These are phyloP conservation scores for Lentinula boryana DNA, from an alignment of 768 basidiomycete genomes.

Conservation along the genomic window DNA sequence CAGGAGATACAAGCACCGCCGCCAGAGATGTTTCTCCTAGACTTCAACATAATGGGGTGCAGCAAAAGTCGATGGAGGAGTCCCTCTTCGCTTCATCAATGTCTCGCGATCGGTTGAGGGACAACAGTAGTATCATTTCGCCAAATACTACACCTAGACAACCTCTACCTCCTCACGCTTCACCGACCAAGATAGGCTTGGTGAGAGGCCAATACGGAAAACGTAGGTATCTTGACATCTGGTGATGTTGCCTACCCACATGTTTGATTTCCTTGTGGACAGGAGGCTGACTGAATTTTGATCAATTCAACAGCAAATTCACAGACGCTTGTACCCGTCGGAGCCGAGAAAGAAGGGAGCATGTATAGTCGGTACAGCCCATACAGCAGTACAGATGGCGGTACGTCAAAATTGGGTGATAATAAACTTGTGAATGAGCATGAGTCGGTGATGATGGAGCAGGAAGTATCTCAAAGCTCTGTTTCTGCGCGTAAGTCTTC, in stretches of 20 bases:
- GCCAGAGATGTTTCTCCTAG: not conserved
- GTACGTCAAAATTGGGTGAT: not conserved
- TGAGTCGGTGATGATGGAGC: not conserved
- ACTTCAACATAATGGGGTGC: not conserved
- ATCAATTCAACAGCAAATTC: not conserved
- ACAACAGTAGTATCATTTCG: not conserved
- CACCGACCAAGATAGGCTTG: not conserved
- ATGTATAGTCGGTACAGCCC: not conserved
- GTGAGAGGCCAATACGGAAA: not conserved
- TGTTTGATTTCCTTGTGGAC: not conserved
- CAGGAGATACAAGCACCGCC: not conserved
- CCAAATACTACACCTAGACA: not conserved
- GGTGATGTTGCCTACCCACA: not conserved
- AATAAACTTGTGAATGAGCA: not conserved
- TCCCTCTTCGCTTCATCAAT: not conserved
- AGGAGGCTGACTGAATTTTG: not conserved
- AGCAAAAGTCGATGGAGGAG: not conserved
- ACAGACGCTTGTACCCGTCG: not conserved
- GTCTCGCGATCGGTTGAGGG: not conserved
- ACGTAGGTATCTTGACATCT: not conserved
- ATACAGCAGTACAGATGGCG: not conserved
- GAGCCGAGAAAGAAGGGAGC: not conserved
- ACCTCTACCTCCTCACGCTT: not conserved
- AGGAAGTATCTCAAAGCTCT: not conserved
- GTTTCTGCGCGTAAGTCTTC: not conserved